Evolutionary conservation across 805 yeast genomes (phyloP), one percentile per base, ranked within the genome.

Genomic region (Alloascoidea hylecoeti): DNA sequence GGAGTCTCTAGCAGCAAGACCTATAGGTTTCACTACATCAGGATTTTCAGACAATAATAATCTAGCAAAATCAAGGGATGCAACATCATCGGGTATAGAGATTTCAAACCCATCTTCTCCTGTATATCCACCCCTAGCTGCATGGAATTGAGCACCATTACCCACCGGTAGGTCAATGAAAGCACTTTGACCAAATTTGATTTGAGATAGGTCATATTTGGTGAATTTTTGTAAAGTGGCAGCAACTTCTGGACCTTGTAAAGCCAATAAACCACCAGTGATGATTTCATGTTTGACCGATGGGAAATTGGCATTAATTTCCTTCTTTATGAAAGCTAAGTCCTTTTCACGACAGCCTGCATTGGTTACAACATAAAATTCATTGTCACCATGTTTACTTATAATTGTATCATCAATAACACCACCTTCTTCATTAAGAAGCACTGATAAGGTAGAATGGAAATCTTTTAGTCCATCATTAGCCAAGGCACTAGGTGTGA

Each of bases 81-180:
- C 48, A 9, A 49, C 66, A 54, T 38, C 65, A 60, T 36, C 56
- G 17, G 84, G 79, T 42, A 88, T 77, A 5, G 94, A 77, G 41
- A 89, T 71, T 57, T 92, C 98, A 57, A 92, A 89, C 1, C 98
- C 98, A 56, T 92, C 98, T 60, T 92, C 98, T 15, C 98, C 98
- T 4, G 98, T 92, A 64, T 92, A 92, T 2, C 98, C 98, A 16
- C 94, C 83, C 58, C 98, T 77, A 3, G 95, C 82, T n/a, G 86
- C 68, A 52, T 86, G 94, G 38, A 80, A 65, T 37, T 65, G 61
- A 18, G 61, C 56, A 17, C 55, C 51, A 9, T 18, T 6, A 37
- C 60, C 58, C 27, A 52, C 59, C 15, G 68, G 53, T 19, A 68
- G 53, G 18, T 57, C 57, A 38, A 71, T 58, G 49, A 64, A 72